Base-by-base conservation (phyloP, 2,329 filamentous ascomycete species). In the Pseudogymnoascus verrucosus region DNA sequence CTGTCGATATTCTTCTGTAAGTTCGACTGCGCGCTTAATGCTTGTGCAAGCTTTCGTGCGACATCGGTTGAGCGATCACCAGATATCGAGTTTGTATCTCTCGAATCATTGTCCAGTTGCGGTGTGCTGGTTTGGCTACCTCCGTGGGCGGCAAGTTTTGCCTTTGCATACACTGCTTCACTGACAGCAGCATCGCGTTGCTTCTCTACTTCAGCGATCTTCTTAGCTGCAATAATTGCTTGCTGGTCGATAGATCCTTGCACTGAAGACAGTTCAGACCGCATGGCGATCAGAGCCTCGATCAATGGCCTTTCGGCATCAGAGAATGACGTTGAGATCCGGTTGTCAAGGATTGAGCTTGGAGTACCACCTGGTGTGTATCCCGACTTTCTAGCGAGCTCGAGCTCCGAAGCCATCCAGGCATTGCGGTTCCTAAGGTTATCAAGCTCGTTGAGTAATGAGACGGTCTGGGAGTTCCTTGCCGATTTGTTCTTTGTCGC, bases 371-470 rank as follows among this genome's bases (percentile, higher is more conserved):
- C 91, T 14, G 90, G 84, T 5, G 86, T 82, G 71, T 98, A 99
- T 4, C 95, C 95, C 42, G 91, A 86, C 76, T 96, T 96, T 60
- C 90, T 87, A 5, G 95, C 96, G 67, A 99, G 80, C 64, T 96
- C 91, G 54, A 99, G 80, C 76, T 99, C 95, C 0, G 93, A 97
- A 6, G 92, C 91, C 75, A 96, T 97, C 95, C 95, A 99, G 0
- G 93, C 93, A 76, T 96, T 98, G 61, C 90, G 86, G 71, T 89
- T 95, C 71, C 91, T 90, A 3, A 88, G 84, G 7, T 86, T 82
- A 73, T 99, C 93, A 1, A 99, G 81, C 73, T 99, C 95, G 73
- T 95, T 93, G 12, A 91, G 80, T 11, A 97, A 76, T 0, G 89
- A 87, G 67, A 90, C 89, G 1, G 89, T 88, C 68, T 89, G 86